These are phyloP conservation scores for Tylopilus rubrobrunneus DNA, from an alignment of 768 basidiomycete genomes.

Conservation along the genomic window DNA sequence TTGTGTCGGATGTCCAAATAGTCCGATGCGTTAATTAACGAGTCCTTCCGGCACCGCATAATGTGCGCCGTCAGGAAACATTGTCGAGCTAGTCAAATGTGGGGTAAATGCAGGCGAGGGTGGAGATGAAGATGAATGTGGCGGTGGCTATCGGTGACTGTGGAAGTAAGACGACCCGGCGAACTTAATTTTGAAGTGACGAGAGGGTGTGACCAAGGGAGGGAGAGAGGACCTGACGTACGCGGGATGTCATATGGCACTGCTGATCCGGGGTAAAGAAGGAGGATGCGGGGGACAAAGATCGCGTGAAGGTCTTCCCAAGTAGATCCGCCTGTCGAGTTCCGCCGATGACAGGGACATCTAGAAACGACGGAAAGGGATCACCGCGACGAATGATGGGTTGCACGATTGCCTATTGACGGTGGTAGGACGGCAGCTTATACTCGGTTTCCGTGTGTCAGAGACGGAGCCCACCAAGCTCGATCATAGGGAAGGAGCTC, in stretches of 20 bases:
- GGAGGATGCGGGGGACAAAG: background rate
- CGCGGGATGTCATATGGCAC: background rate
- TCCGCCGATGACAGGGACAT: no score
- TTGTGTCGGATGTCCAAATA: background rate
- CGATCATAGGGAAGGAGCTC: no score
- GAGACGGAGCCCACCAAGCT: no score
- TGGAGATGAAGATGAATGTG: background rate
- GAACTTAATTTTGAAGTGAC: background rate
- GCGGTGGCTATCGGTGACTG: background rate
- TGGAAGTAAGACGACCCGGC: slow-evolving; percentile 3
- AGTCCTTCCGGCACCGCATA: slow-evolving; percentile 2
- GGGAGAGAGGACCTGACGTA: background rate
- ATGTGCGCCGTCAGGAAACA: background rate
- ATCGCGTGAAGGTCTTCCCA: background rate
- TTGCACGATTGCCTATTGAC: no score
- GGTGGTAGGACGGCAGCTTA: no score
- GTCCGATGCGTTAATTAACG: background rate
- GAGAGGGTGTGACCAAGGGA: background rate
- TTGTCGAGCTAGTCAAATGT: background rate
- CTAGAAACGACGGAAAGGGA: no score
- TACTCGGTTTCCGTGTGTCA: no score
- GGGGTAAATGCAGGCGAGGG: background rate
- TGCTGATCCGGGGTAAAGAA: no score
- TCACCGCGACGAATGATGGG: no score
- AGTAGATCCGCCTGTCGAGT: background rate